Evolutionary conservation across 805 yeast genomes (phyloP).

Genomic region (Jamesozyma hellenica): DNA sequence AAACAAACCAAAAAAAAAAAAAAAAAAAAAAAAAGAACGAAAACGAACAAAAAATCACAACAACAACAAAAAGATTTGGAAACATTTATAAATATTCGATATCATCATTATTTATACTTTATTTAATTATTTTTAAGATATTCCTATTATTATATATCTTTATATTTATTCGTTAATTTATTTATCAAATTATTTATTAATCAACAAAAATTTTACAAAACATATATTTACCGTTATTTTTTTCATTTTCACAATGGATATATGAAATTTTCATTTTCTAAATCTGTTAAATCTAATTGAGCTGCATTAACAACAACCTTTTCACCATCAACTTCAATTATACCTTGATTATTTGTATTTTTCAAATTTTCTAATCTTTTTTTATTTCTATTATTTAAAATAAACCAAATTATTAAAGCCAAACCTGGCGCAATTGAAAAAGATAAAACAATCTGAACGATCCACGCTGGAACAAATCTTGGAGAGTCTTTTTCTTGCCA

Average conservation of each 20-base stretch:
- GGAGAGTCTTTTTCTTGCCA: constrained; percentile 43
- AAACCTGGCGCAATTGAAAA: constrained; percentile 38
- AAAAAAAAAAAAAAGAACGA: too few species aligned
- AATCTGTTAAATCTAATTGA: constrained; percentile 43
- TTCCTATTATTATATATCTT: background rate
- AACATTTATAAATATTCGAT: too few species aligned
- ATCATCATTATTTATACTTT: too few species aligned
- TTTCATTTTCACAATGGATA: constrained; percentile 33
- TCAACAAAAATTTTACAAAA: too few species aligned
- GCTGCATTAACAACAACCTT: constrained; percentile 27
- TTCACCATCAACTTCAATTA: constrained; percentile 26
- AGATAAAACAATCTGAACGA: constrained; percentile 45
- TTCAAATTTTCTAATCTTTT: constrained; percentile 25
- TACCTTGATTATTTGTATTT: constrained; percentile 18
- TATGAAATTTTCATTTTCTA: constrained; percentile 41
- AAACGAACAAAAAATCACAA: too few species aligned
- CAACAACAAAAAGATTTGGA: too few species aligned
- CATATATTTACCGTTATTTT: background rate
- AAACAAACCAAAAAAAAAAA: background rate
- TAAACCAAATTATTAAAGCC: constrained; percentile 35
- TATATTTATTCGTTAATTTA: background rate
- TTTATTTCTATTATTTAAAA: constrained; percentile 37
- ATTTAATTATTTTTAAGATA: background rate
- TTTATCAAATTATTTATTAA: too few species aligned
- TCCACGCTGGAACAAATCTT: constrained; percentile 39